Base-by-base conservation (phyloP, 331 rosid genomes). In the Phaseolus coccineus region DNA sequence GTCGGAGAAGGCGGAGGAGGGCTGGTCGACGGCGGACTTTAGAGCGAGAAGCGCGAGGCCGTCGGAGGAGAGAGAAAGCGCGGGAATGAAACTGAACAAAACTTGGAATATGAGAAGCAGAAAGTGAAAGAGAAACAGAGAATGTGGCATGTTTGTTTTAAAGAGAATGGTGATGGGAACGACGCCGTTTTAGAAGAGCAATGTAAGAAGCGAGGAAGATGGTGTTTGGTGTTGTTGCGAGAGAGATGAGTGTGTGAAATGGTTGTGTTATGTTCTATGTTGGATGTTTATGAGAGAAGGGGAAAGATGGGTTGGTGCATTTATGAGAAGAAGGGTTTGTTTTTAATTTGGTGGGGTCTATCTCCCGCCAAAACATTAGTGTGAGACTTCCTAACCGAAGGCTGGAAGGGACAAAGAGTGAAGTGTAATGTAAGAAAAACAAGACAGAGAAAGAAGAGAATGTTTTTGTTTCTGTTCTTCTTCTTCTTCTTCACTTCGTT, bases 41-140 rank as follows among this genome's bases (percentile, higher is more conserved):
- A 94, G 93, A 31, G 97, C 88, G 75, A 94, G 94, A 82, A 94
- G 93, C 2, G 98, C 87, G 47, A 94, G 90, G 31, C 98, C 98
- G 71, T 94, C 98, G 6, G 94, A 88, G 37, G 94, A 85, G 67
- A 94, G 91, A 19, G 97, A 79, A 55, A 72, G 47, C n/a, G 79
- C 57, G 1, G 48, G 37, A 22, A 10, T 56, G 27, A 52, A 52
- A 52, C 5, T 48, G 50, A 74, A 67, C 24, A 27, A 8, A 8
- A 78, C 28, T 4, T 52, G 28, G 16, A 75, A 77, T 55, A 51
- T 27, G 31, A 13, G 2, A 33, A 35, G 1, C 0, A 74, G 10
- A 27, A 71, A 14, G 37, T 2, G 62, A 55, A 14, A 31, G 35
- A 3, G 12, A 62, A 33, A 31, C 35, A 3, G 10, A 73, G 48